Conservation (phyloP, 805 yeast genomes). For the Blastobotrys robertii region DNA sequence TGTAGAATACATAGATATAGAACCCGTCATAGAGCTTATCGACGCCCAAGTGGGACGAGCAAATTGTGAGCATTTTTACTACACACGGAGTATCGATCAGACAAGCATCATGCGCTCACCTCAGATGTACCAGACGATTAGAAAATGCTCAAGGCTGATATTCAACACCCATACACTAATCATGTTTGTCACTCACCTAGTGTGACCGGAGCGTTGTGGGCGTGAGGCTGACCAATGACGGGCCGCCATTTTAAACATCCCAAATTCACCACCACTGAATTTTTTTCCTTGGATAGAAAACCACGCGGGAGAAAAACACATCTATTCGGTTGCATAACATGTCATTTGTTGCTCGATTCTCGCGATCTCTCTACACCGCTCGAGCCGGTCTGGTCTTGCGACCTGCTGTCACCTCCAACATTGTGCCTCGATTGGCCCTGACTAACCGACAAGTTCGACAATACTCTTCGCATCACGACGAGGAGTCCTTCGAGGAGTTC, state of each 20-base stretch:
- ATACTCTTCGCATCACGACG: slow-evolving; percentile 74
- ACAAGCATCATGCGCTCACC: not conserved
- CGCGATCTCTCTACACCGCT: not conserved
- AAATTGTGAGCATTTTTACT: not conserved
- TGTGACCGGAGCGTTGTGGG: no score
- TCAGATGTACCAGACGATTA: no score
- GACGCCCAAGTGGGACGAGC: no score
- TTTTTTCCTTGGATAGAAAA: no score
- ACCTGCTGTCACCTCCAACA: slow-evolving; percentile 1
- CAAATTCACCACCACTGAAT: no score
- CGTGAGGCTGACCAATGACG: no score
- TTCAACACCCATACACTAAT: no score
- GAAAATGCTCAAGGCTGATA: no score
- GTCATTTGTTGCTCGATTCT: not conserved
- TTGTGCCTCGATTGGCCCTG: slow-evolving; percentile 2
- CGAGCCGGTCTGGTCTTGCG: not conserved
- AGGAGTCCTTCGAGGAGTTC: slow-evolving; percentile 92
- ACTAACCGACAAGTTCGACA: slow-evolving; percentile 35
- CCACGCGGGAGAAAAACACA: no score
- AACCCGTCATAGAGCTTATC: no score
- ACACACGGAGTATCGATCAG: not conserved
- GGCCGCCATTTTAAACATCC: no score
- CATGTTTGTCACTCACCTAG: no score
- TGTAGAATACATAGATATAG: not conserved
- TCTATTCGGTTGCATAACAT: not conserved